phyloP scores from a whole-genome alignment of 1,284 basidiomycete genomes.

The Crucibulum cyathiforme region DNA sequence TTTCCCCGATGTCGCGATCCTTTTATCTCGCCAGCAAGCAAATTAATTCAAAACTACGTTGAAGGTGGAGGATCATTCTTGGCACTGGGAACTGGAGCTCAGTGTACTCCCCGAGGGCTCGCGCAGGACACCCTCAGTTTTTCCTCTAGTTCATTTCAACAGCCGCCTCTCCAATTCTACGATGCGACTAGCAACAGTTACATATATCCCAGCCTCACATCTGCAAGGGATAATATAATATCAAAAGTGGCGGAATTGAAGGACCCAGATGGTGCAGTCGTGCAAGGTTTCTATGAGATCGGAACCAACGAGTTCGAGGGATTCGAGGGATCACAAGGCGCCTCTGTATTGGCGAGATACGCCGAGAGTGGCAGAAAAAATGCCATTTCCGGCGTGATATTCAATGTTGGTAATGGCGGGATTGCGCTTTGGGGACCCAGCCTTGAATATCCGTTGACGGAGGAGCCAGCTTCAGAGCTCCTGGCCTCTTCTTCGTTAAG shows the following conservation, averaged over 20 bases:
- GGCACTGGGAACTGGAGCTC: constrained; percentile 53
- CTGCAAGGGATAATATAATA: constrained; percentile 40
- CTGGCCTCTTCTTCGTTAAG: constrained; percentile 5
- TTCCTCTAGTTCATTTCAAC: constrained; percentile 6
- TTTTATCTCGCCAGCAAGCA: constrained; percentile 53
- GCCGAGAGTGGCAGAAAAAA: constrained; percentile 20
- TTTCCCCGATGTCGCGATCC: constrained; percentile 68
- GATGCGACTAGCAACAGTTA: constrained; percentile 59
- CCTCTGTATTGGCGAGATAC: constrained; percentile 43
- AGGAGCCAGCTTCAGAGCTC: constrained; percentile 12
- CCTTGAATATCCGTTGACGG: constrained; percentile 55
- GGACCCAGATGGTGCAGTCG: constrained; percentile 29
- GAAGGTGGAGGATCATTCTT: constrained; percentile 73
- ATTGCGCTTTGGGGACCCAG: constrained; percentile 69
- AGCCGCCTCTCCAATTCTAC: constrained; percentile 62
- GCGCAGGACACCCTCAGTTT: constrained; percentile 10
- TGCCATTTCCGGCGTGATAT: constrained; percentile 44
- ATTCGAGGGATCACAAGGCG: constrained; percentile 25
- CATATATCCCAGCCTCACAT: constrained; percentile 41
- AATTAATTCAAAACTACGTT: constrained; percentile 67
- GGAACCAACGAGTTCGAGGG: constrained; percentile 30
- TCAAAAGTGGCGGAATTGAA: constrained; percentile 40
- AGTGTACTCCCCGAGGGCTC: constrained; percentile 13
- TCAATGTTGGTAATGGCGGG: constrained; percentile 57
- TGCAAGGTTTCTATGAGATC: constrained; percentile 34